These are phyloP conservation scores for Botrytis paeoniae DNA, from an alignment of 2,329 filamentous ascomycete genomes.

Conservation along the genomic window DNA sequence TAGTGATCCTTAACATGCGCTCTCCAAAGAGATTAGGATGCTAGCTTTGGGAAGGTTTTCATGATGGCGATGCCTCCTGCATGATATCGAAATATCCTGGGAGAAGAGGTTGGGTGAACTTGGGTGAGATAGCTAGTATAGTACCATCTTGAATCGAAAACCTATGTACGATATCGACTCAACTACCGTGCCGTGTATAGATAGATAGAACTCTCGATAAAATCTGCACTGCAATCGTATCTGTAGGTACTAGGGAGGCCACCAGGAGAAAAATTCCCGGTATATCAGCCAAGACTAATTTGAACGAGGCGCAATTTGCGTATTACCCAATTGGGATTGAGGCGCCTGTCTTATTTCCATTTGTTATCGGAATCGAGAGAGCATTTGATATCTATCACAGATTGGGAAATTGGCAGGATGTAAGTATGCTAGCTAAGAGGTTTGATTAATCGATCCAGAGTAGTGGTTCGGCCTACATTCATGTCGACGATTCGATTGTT, in stretches of 20 bases:
- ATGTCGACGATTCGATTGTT: background rate
- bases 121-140: background rate
- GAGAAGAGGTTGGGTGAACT: background rate
- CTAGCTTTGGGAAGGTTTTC: background rate
- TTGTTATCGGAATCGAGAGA: background rate
- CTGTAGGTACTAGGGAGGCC: background rate
- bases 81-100: background rate
- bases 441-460: conserved; percentile 1
- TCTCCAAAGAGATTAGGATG: background rate
- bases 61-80: background rate
- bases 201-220: background rate
- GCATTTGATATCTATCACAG: background rate
- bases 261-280: background rate
- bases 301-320: background rate
- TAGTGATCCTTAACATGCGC: background rate
- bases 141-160: background rate
- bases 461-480: background rate
- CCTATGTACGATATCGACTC: background rate
- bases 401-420: background rate
- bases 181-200: background rate
- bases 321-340: background rate
- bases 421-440: background rate
- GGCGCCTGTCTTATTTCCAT: background rate
- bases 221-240: background rate
- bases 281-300: background rate